Base-by-base conservation (phyloP, 2,329 filamentous ascomycete genomes). In the Hypoxylon sp. region DNA sequence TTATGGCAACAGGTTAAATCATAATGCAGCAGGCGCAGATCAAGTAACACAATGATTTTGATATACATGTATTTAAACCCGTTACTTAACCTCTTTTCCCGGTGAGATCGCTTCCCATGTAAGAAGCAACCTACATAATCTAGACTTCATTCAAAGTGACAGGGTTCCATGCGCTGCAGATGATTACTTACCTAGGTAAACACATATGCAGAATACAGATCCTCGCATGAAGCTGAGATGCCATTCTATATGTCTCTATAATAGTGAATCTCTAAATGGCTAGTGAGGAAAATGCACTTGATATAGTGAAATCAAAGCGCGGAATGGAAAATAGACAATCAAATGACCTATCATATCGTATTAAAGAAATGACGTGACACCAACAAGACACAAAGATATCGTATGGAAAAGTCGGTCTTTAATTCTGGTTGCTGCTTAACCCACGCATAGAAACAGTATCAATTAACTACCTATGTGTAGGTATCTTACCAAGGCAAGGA, bases 281-380 rank as follows among this genome's bases (percentile, higher is more conserved):
- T 24, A 39, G 53, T 29, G 33, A 50, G 11, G n/a, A 14, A 61
- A 42, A 42, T 42, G 58, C 39, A 46, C 39, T 55, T 19, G 48
- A 51, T 42, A 59, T 44, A 14, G n/a, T 31, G 42, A 61, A 52
- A 48, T 29, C 59, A 19, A 48, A 59, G 39, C 26, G 47, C 11
- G 46, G 55, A 35, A 53, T 39, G 48, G 10, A 57, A 33, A 33
- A 48, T 39, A 66, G 42, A 63, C 39, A 63, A 64, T 42, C 59
- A 69, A 69, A 57, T 69, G 66, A 71, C 57, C 39, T 70, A 69
- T 71, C 67, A 67, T 70, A 67, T 71, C 67, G 69, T 71, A 67
- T 71, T 60, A 11, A 66, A 53, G 51, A 59, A 57, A 54, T 66
- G 59, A 67, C 65, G 66, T 63, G 51, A 62, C 63, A 64, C 66